A percentile compares a stretch with the other conserved stretches of the same genome.
Evolutionary conservation across 2,329 filamentous ascomycete genomes (phyloP).

Genomic region (Microascus cirrosus): DNA sequence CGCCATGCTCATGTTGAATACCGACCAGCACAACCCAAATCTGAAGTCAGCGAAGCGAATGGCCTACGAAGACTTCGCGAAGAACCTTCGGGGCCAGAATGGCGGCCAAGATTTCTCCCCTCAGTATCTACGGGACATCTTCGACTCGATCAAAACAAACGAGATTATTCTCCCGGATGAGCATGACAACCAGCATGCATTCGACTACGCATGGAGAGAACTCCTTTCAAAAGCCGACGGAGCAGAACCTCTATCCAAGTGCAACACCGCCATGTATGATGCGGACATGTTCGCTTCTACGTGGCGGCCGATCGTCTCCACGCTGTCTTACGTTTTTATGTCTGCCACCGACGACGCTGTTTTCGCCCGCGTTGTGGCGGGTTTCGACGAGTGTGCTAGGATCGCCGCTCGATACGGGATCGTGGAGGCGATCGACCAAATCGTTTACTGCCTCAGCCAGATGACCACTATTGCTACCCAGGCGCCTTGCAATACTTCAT

Average conservation of each 20-base stretch:
- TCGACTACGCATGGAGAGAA: slow-evolving; percentile 97
- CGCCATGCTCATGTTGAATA: slow-evolving; percentile 95
- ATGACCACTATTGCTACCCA: slow-evolving; percentile 82
- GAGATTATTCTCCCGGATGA: slow-evolving; percentile 97
- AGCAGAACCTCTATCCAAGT: slow-evolving; percentile 62
- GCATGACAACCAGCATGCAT: slow-evolving; percentile 91
- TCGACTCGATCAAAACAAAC: slow-evolving; percentile 78
- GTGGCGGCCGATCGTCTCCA: slow-evolving; percentile 91
- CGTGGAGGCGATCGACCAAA: slow-evolving; percentile 81
- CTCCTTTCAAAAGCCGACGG: slow-evolving; percentile 74
- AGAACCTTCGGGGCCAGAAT: slow-evolving; percentile 86
- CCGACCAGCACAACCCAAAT: slow-evolving; percentile 93
- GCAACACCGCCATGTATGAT: slow-evolving; percentile 89
- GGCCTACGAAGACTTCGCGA: slow-evolving; percentile 70
- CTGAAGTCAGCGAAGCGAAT: slow-evolving; percentile 71
- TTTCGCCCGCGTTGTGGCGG: slow-evolving; percentile 83
- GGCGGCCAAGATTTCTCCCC: slow-evolving; percentile 71
- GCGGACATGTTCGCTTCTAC: slow-evolving; percentile 95
- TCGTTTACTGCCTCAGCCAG: slow-evolving; percentile 78
- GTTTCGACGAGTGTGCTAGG: slow-evolving; percentile 91
- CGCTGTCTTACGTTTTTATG: slow-evolving; percentile 96
- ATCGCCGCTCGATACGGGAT: slow-evolving; percentile 80
- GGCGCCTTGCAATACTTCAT: slow-evolving; percentile 63
- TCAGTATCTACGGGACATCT: slow-evolving; percentile 78
- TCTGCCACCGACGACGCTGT: slow-evolving; percentile 94